Base-by-base conservation (phyloP, 1,284 basidiomycete genomes). In the Ustilago shanxiensis region DNA sequence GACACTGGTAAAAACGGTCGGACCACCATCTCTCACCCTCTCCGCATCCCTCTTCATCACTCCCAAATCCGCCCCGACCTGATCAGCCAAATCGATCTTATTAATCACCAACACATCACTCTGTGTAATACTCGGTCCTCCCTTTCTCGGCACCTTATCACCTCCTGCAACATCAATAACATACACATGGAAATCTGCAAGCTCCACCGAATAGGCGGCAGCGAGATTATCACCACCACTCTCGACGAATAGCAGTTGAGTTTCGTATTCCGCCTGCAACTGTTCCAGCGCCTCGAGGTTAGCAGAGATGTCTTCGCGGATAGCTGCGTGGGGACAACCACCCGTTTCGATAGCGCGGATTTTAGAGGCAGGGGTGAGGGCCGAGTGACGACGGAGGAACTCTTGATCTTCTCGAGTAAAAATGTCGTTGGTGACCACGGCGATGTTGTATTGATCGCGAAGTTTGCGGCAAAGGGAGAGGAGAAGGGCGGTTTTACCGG, bases 101-200 rank as follows among this genome's bases (percentile, higher is more conserved):
- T 99, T 99, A 82, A 99, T 91, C 28, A 99, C 91, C 56, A 99
- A 88, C 35, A 99, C 88, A 88, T 99, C 96, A 2, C 94, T 95
- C 85, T 96, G 93, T 33, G 83, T 84, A 39, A 86, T 85, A 14
- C 96, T 96, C 1, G 96, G 96, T 1, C 96, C 96, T 7, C 97
- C 96, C 88, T 99, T 99, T 33, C 96, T 89, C 11, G 96, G 96
- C 73, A 99, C 96, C 88, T 99, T 99, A 88, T 99, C 97, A 0
- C 96, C 96, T 28, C 96, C 96, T 88, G 89, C 88, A 10, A 90
- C 89, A 73, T 90, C 90, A 67, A 90, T 90, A 79, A 89, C 79
- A 55, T 85, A 85, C 18, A 84, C 74, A 86, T 98, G 98, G 86
- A 95, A 98, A 86, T 99, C 96, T 11, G 97, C 95, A 52, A 99